Percentiles rank a stretch among this genome's conserved stretches.
These are phyloP conservation scores for Microdochium nivale DNA, from an alignment of 2,329 filamentous ascomycete genomes.

Conservation along the genomic window DNA sequence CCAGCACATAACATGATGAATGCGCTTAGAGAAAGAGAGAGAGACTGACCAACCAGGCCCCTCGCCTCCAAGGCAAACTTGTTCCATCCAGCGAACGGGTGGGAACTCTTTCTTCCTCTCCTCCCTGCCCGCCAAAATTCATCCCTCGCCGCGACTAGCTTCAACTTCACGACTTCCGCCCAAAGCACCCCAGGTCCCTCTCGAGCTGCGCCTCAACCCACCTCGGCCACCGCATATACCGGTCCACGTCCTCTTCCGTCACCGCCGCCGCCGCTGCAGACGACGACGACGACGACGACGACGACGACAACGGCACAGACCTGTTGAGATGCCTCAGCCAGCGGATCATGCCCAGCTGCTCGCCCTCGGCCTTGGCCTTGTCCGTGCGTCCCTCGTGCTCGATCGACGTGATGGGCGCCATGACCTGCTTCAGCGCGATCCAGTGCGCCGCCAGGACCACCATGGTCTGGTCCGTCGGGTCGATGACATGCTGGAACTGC, in stretches of 20 bases:
- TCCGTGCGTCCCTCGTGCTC: conserved; percentile 17
- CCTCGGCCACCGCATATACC: conserved; percentile 42
- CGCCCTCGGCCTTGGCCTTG: conserved; percentile 3
- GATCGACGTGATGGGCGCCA: conserved; percentile 35
- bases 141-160: no score
- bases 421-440: conserved; percentile 45
- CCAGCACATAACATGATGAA: no score
- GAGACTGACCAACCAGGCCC: no score
- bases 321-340: conserved; percentile 44
- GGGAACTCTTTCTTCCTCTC: no score
- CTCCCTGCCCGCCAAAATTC: no score
- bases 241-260: conserved; percentile 20
- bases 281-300: background rate
- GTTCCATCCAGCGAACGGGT: no score
- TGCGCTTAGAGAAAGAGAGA: no score
- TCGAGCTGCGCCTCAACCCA: conserved; percentile 46
- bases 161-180: conserved; percentile 15
- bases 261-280: background rate
- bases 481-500: conserved; percentile 40
- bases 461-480: conserved; percentile 34
- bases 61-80: no score
- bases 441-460: conserved; percentile 43
- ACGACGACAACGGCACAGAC: conserved; percentile 27
- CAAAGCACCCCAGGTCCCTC: conserved; percentile 35
- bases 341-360: conserved; percentile 33